phyloP scores from a whole-genome alignment of 257 asterid genomes.

The Nicotiana tabacum region DNA sequence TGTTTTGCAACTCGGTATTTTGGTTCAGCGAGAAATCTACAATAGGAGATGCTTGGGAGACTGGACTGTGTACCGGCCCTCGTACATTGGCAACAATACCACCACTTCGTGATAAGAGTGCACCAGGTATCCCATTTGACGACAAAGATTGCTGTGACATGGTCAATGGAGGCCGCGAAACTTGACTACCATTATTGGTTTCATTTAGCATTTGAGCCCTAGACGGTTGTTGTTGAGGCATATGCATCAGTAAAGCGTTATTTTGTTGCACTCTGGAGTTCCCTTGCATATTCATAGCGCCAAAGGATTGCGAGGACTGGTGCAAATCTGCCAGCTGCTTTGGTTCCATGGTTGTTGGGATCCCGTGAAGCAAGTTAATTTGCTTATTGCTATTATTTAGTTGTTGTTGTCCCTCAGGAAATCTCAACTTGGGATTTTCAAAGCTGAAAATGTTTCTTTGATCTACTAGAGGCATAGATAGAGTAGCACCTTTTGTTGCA shows the following conservation, averaged over 20 bases:
- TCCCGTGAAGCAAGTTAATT: constrained; percentile 71
- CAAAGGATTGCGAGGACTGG: constrained; percentile 54
- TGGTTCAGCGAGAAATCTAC: constrained; percentile 54
- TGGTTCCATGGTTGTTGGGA: constrained; percentile 83
- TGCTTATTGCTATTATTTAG: constrained; percentile 42
- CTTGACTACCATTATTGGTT: constrained; percentile 28
- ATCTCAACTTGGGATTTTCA: constrained; percentile 56
- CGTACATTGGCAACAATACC: constrained; percentile 29
- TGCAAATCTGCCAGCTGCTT: constrained; percentile 70
- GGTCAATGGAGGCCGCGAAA: constrained; percentile 28
- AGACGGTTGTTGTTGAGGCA: constrained; percentile 49
- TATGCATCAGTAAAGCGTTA: constrained; percentile 32
- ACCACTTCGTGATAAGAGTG: constrained; percentile 30
- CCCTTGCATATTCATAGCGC: constrained; percentile 42
- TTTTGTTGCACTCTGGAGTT: constrained; percentile 41
- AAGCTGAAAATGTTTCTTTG: constrained; percentile 71
- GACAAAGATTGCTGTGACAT: constrained; percentile 35
- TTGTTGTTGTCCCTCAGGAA: constrained; percentile 44
- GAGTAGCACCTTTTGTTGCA: constrained; percentile 31
- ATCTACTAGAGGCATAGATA: constrained; percentile 45
- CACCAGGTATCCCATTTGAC: constrained; percentile 28
- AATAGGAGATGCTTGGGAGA: constrained; percentile 37
- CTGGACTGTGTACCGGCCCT: constrained; percentile 29
- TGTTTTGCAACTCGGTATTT: constrained; percentile 28
- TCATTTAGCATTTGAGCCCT: constrained; percentile 44